Evolutionary conservation across 176 grass and related monocot genomes (phyloP).

Genomic region (Ensete ventricosum): DNA sequence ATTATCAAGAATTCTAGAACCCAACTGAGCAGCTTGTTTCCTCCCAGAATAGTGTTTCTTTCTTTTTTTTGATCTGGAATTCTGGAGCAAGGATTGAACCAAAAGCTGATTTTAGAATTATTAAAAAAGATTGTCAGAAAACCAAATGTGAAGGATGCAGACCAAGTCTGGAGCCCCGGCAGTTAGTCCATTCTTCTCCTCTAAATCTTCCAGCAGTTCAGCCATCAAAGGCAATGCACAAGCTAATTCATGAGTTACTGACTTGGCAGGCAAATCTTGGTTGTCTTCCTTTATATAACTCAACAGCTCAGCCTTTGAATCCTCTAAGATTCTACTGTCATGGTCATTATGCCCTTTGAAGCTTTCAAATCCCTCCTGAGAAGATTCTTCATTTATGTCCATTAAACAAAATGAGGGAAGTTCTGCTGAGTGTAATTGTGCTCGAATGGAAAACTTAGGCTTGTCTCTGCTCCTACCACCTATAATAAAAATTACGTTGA

Average conservation of each 20-base stretch:
- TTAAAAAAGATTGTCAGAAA: conserved; percentile 13
- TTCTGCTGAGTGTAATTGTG: conserved; percentile 18
- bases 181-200: conserved; percentile 46
- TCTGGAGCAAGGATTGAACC: conserved; percentile 25
- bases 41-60: conserved; percentile 30
- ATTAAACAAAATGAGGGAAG: conserved; percentile 15
- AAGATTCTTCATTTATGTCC: conserved; percentile 31
- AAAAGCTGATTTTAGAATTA: conserved; percentile 1
- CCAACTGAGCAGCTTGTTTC: conserved; percentile 39
- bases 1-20: conserved; percentile 43
- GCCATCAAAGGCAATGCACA: conserved; percentile 53
- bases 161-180: conserved; percentile 34
- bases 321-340: conserved; percentile 22
- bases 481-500: conserved; percentile 3
- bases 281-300: conserved; percentile 34
- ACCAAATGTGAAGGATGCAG: conserved; percentile 21
- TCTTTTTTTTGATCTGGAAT: conserved; percentile 23
- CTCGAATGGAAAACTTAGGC: conserved; percentile 45
- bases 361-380: conserved; percentile 14
- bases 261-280: conserved; percentile 32
- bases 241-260: conserved; percentile 22
- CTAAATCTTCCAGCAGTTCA: conserved; percentile 76
- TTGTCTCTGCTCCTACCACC: conserved; percentile 42
- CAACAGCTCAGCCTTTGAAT: conserved; percentile 29
- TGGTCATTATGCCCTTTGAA: conserved; percentile 14